Evolutionary conservation across 768 basidiomycete genomes (phyloP), one percentile per base, ranked within the genome.

Genomic region (Termitomyces eurrhizus): DNA sequence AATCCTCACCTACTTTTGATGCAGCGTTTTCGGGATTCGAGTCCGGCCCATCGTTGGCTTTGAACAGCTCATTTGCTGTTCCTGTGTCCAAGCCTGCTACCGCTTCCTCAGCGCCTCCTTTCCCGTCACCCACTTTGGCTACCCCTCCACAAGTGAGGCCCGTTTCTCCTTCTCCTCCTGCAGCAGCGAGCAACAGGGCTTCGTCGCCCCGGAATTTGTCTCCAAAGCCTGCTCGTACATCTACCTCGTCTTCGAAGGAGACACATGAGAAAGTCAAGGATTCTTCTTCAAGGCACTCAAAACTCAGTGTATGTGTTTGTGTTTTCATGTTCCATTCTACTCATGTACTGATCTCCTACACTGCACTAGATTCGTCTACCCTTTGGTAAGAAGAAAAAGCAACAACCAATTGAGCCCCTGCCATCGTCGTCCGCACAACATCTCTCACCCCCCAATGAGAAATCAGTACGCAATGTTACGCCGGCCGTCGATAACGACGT

Each of bases 301-400:
- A 90, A 70, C 75, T 92, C 56, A 93, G 89, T 64, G 91, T 92
- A 75, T 76, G 89, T 82, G 12, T 4, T 42, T 76, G 89, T 82
- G 12, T 4, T 42, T 35, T 52, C 45, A 41, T 18, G 21, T 59
- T 61, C 53, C 37, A 48, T 42, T 32, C 56, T 14, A 35, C 18
- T 16, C 35, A 18, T 52, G 33, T 62, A 41, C 52, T 54, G 21
- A 57, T 39, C 48, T 36, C 33, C 26, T 24, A 44, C 21, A 53
- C 3, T 49, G 24, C 49, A 33, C 12, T 57, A 45, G 91, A 82
- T 93, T 64, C 91, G 89, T 57, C 72, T 93, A 61, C 90, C 90
- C 0, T 93, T 93, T 67, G 85, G 86, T 39, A 86, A 80, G 74
- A 89, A 81, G 75, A 91, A 89, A 79, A 88, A 85, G 66, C 78